phyloP scores from a whole-genome alignment of 306 rosid species.

The Comarum palustre region DNA sequence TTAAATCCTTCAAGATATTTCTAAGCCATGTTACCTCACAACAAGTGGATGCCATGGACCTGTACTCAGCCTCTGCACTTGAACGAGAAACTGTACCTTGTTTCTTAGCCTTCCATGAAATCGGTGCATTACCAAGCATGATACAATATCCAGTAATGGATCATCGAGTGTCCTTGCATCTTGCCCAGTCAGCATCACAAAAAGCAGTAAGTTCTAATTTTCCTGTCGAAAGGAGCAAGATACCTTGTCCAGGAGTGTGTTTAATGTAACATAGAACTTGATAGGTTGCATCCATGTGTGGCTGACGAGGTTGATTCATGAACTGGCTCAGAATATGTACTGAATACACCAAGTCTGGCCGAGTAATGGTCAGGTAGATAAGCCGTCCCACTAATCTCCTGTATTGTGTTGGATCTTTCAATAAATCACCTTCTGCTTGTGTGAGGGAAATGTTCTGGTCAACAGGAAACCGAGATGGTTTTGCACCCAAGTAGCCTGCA shows the following conservation, averaged over 20 bases:
- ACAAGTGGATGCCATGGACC: not conserved
- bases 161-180: not conserved
- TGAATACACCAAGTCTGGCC: not conserved
- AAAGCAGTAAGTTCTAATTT: not conserved
- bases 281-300: not conserved
- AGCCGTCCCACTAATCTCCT: not conserved
- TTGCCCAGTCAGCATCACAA: not conserved
- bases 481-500: not conserved
- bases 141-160: not conserved
- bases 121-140: not conserved
- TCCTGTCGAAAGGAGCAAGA: not conserved
- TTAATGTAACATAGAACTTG: not conserved
- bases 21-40: not conserved
- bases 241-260: not conserved
- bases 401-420: not conserved
- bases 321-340: not conserved
- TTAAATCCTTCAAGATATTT: not conserved
- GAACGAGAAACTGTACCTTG: not conserved
- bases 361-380: not conserved
- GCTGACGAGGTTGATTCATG: not conserved
- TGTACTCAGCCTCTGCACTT: not conserved
- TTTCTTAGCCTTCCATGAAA: slow-evolving; percentile 3
- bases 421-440: not conserved
- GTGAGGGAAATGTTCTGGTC: not conserved
- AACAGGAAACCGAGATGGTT: not conserved